Conservation (phyloP, 2,329 filamentous ascomycete genomes). For the Sclerotinia minor region DNA sequence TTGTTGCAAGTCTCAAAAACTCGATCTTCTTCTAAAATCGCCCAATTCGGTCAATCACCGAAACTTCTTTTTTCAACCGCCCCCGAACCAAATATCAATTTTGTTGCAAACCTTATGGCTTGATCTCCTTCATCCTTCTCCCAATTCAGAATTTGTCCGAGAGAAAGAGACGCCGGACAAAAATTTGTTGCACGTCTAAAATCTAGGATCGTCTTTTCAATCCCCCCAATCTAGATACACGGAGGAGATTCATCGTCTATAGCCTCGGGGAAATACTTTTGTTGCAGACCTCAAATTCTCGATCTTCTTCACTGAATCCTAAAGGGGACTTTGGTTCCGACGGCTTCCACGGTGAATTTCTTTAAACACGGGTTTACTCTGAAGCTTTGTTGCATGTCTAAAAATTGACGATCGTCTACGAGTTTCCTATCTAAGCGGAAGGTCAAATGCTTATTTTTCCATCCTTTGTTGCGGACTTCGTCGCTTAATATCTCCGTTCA, state of each 20-base stretch:
- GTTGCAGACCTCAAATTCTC: not conserved
- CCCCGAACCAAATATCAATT: not conserved
- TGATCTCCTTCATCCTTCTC: not conserved
- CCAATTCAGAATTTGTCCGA: not conserved
- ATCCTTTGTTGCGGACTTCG: slow-evolving; percentile 16
- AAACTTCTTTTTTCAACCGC: slow-evolving; percentile 8
- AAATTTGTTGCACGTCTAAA: slow-evolving; percentile 9
- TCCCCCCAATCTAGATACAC: slow-evolving; percentile 8
- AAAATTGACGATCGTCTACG: not conserved
- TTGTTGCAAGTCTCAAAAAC: slow-evolving; percentile 23
- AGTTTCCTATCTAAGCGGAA: not conserved
- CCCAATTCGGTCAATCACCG: slow-evolving; percentile 1
- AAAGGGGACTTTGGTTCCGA: not conserved
- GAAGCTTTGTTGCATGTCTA: slow-evolving; percentile 3
- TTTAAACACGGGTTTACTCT: not conserved
- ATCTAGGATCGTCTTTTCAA: slow-evolving; percentile 9
- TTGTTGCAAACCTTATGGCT: slow-evolving; percentile 5
- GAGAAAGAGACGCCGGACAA: not conserved
- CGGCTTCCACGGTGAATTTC: not conserved
- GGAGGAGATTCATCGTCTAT: not conserved
- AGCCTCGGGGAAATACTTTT: not conserved
- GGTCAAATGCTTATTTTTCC: not conserved
- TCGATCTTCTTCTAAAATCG: slow-evolving; percentile 16
- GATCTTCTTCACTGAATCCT: not conserved
- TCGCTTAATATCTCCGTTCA: not conserved